Evolutionary conservation across 2,329 filamentous ascomycete species (phyloP), one percentile per base, ranked within the genome.

Genomic region (Venturiaceae sp.): DNA sequence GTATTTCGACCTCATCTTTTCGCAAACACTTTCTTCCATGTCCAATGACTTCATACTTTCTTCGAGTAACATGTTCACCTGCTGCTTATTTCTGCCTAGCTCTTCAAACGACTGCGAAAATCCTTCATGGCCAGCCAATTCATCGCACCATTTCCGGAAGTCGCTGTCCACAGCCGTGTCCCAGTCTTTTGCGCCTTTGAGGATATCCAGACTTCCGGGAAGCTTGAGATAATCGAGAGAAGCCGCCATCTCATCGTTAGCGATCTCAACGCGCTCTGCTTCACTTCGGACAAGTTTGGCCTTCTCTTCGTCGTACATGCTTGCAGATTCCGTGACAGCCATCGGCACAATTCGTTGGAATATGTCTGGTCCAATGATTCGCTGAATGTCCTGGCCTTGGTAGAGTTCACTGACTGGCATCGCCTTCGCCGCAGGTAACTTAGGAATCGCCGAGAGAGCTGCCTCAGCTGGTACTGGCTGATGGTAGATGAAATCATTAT

Each of bases 1-100:
- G 69, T 97, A 97, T 71, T 99, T 99, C 13, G 91, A 95, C 52
- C 94, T 84, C 94, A 99, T 99, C 78, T 97, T 99, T 72, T 99
- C 94, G 70, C 94, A 99, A 0, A 97, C 90, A 58, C 90, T 95
- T 74, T 97, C 95, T 71, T 99, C 94, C 84, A 94, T 91, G 64
- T 99, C 94, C 44, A 99, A 75, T 66, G 95, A 88, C 70, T 95
- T 95, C 58, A 86, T 85, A 65, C 90, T 90, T 59, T 83, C 83
- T 59, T 96, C 91, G 58, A 99, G 72, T 2, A 84, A 82, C 2
- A 79, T 78, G 28, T 90, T 71, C 13, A 96, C 88, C 1, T 83
- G 80, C 19, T 88, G 82, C 71, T 92, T 95, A 65, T 94, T 88
- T 28, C 83, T 80, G 62, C 86, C 84, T 47, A 99, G 74, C 50